A percentile compares a stretch with the other conserved stretches of the same genome.
Conservation (phyloP, 352 stramenopile species). For the Peronospora tabacina region DNA sequence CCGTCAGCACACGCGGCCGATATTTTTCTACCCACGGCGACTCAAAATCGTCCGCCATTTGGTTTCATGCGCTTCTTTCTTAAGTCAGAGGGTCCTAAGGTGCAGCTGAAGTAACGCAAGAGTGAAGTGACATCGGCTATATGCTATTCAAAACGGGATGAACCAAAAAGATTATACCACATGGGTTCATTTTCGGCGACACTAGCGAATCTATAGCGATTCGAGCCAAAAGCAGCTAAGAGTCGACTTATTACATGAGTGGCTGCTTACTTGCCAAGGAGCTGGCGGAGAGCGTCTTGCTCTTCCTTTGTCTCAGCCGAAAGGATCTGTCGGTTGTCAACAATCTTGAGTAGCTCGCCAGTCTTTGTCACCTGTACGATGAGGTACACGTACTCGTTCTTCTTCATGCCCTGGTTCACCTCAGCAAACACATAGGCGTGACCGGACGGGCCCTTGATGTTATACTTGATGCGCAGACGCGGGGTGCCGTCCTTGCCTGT, state of each 20-base stretch:
- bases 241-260: slow-evolving; percentile 9
- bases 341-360: slow-evolving; percentile 83
- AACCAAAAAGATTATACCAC: slow-evolving; percentile 7
- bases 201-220: slow-evolving; percentile 8
- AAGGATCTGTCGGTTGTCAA: slow-evolving; percentile 89
- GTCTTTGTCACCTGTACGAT: slow-evolving; percentile 92
- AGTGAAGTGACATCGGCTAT: neutral
- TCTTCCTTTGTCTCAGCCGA: slow-evolving; percentile 65
- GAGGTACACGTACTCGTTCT: slow-evolving; percentile 93
- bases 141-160: neutral
- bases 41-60: slow-evolving; percentile 77
- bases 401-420: slow-evolving; percentile 88
- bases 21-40: slow-evolving; percentile 99
- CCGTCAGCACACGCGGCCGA: slow-evolving; percentile 80
- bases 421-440: slow-evolving; percentile 90
- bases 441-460: slow-evolving; percentile 89
- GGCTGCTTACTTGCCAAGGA: slow-evolving; percentile 51
- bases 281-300: slow-evolving; percentile 63
- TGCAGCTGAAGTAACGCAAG: neutral
- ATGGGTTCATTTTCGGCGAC: slow-evolving; percentile 16
- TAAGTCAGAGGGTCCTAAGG: neutral
- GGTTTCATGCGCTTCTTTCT: neutral
- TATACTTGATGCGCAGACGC: slow-evolving; percentile 89
- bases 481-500: slow-evolving; percentile 80
- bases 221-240: slow-evolving; percentile 10